Base-by-base conservation (phyloP, 225 moss, liverwort and hornwort genomes). In the Lunularia cruciata region DNA sequence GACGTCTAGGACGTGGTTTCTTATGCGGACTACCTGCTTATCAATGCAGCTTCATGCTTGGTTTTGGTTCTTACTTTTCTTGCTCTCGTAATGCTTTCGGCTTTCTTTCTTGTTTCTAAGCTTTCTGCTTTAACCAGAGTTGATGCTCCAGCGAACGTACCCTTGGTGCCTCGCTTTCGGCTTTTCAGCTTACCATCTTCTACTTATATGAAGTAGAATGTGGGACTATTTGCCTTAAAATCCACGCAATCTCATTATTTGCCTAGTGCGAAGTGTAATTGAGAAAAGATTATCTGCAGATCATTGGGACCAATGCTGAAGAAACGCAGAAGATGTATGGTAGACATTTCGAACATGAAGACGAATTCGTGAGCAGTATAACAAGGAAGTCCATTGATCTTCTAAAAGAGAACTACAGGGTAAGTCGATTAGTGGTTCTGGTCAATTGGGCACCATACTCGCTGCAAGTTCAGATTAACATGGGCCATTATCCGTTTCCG, bases 361-460 rank as follows among this genome's bases (percentile, higher is more conserved):
- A 98, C 72, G 89, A 92, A 81, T 79, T 98, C 71, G 96, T 98
- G 18, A 98, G 96, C 85, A 88, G 89, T 75, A 90, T 98, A 36
- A 86, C 89, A 14, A 77, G 96, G 73, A 87, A 82, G 47, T 98
- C 96, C 33, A 98, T 98, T 72, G 96, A 98, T 72, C 90, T 98
- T 71, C 74, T 98, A 72, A 98, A 98, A 73, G 96, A 90, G 76
- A 98, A 98, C 74, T 98, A 92, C 81, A 90, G 96, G 83, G 95
- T 96, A 54, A 59, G 77, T 83, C 11, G 3, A 23, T 39, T 63
- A 3, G 3, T 10, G 8, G 45, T 45, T 2, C 45, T 10, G 8
- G 45, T 45, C 2, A 12, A 4, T 70, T 51, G 52, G 26, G 3
- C 11, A 34, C 3, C 18, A 22, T 36, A 19, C 53, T 34, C 16